Conservation (phyloP, 345 rosid genomes). For the Citrus medica region DNA sequence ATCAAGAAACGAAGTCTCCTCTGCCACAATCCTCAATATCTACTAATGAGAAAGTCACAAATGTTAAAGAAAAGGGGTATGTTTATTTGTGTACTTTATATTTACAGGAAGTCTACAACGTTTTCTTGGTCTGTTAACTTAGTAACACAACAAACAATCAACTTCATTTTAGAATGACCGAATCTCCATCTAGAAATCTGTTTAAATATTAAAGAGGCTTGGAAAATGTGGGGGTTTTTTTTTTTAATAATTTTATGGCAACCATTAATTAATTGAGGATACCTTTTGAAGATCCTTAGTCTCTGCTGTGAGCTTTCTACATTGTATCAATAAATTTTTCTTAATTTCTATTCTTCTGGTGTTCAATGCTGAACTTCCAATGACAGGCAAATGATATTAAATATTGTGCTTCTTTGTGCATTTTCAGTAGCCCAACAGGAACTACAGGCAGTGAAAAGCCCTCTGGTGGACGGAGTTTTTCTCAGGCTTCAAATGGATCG, state of each 20-base stretch:
- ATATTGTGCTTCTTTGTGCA: slow-evolving; percentile 1
- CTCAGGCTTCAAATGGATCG: slow-evolving; percentile 35
- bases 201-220: neutral
- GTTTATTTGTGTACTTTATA: slow-evolving; percentile 1
- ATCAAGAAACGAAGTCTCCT: slow-evolving; percentile 44
- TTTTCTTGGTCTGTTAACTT: neutral
- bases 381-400: neutral
- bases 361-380: neutral
- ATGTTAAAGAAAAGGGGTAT: slow-evolving; percentile 50
- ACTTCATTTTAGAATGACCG: neutral
- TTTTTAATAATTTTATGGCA: neutral
- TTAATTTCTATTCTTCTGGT: neutral
- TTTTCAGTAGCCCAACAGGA: slow-evolving; percentile 39
- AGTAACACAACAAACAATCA: neutral
- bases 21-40: slow-evolving; percentile 29
- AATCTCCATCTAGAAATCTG: neutral
- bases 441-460: slow-evolving; percentile 35
- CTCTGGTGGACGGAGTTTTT: slow-evolving; percentile 24
- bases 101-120: neutral
- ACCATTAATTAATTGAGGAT: neutral
- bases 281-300: neutral
- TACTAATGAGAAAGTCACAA: slow-evolving; percentile 24
- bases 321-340: neutral
- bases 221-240: neutral
- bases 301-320: neutral